Evolutionary conservation across 352 stramenopile species (phyloP).

Genomic region (Globisporangium perplexum): DNA sequence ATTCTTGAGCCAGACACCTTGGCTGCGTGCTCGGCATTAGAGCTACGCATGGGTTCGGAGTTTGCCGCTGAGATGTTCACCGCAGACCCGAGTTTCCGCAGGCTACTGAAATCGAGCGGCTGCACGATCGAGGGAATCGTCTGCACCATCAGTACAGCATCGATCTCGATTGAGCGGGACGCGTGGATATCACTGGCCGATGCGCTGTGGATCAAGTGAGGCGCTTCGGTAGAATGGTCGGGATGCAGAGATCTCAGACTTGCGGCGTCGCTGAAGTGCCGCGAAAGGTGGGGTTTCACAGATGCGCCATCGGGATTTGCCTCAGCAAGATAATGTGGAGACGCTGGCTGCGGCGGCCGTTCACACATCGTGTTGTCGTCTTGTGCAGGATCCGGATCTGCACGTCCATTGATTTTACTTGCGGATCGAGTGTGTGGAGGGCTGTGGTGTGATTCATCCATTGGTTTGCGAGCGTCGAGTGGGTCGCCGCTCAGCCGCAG

Average conservation of each 20-base stretch:
- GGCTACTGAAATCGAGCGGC: conserved; percentile 13
- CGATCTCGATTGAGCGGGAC: conserved; percentile 5
- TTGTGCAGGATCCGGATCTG: neutral
- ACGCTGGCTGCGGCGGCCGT: neutral
- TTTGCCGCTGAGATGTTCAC: neutral
- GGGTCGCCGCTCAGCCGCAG: conserved; percentile 18
- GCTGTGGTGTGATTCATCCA: too few relatives aligned
- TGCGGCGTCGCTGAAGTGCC: conserved; percentile 3
- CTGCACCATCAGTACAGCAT: conserved; percentile 6
- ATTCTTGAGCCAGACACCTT: neutral
- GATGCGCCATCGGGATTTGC: neutral
- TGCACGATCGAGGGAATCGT: conserved; percentile 8
- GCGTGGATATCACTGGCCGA: conserved; percentile 1
- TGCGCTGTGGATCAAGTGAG: neutral
- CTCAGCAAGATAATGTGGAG: neutral
- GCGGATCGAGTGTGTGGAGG: too few relatives aligned
- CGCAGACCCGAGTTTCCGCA: neutral
- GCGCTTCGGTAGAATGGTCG: neutral
- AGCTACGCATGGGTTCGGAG: neutral
- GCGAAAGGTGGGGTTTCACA: neutral
- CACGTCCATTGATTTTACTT: neutral
- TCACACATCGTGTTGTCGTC: neutral
- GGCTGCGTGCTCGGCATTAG: neutral
- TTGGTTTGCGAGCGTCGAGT: neutral
- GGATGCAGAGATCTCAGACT: neutral